Evolutionary conservation across 352 stramenopile genomes (phyloP).

Genomic region (Achlya hypogyna): DNA sequence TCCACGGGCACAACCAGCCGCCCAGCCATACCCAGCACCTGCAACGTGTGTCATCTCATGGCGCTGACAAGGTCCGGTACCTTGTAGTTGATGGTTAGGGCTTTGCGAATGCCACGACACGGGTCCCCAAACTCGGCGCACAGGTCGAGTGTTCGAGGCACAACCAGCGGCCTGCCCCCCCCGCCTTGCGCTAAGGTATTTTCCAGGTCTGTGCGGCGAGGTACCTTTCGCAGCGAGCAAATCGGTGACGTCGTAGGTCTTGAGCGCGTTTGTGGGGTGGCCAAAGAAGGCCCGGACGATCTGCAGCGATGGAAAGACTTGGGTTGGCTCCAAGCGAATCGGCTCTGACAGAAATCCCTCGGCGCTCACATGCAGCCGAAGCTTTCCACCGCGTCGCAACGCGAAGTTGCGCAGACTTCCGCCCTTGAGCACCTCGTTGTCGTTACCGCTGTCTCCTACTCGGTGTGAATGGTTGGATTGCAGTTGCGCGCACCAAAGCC

Average conservation of each 20-base stretch:
- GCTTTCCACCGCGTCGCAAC: constrained; percentile 1
- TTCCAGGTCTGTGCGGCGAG: background rate
- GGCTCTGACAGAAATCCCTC: constrained; percentile 9
- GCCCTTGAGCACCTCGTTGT: constrained; percentile 16
- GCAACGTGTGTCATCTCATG: no score
- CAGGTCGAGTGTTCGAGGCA: constrained; percentile 3
- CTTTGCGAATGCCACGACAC: constrained; percentile 15
- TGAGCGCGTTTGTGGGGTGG: constrained; percentile 17
- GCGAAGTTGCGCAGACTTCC: constrained; percentile 10
- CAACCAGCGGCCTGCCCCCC: background rate
- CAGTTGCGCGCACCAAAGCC: constrained; percentile 1
- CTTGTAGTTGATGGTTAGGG: constrained; percentile 20
- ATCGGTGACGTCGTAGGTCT: constrained; percentile 16
- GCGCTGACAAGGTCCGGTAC: no score
- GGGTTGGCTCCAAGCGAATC: background rate
- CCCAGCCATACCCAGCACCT: constrained; percentile 15
- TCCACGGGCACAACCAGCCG: background rate
- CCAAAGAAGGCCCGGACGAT: constrained; percentile 17
- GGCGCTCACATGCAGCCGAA: background rate
- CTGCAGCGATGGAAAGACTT: constrained; percentile 11
- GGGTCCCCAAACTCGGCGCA: constrained; percentile 6
- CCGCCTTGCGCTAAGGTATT: background rate
- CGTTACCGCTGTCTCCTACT: background rate
- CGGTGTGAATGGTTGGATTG: background rate
- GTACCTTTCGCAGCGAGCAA: constrained; percentile 10